These are phyloP conservation scores for Exophiala sideris DNA, from an alignment of 2,329 filamentous ascomycete species.

Conservation along the genomic window DNA sequence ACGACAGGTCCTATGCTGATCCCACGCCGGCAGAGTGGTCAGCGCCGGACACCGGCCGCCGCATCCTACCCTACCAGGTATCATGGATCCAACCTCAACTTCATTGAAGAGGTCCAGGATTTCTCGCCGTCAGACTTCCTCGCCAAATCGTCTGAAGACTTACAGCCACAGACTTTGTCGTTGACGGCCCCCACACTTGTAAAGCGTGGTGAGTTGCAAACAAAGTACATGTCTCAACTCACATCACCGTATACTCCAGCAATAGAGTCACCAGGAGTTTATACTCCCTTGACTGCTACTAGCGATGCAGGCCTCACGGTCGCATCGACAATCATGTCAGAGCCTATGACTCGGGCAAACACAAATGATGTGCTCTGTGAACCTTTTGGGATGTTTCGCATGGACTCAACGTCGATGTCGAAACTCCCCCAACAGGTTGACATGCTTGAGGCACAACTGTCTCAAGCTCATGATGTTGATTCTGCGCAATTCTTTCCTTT, in stretches of 20 bases:
- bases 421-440: constrained; percentile 31
- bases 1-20: constrained; percentile 30
- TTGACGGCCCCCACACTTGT: constrained; percentile 29
- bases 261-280: constrained; percentile 28
- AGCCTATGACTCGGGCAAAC: constrained; percentile 44
- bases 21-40: constrained; percentile 19
- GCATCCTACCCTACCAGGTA: constrained; percentile 39
- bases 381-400: constrained; percentile 43
- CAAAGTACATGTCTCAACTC: constrained; percentile 27
- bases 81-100: constrained; percentile 32
- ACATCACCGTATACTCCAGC: constrained; percentile 26
- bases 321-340: constrained; percentile 33
- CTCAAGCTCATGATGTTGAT: constrained; percentile 27
- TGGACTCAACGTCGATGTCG: constrained; percentile 37
- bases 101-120: constrained; percentile 40
- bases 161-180: constrained; percentile 26
- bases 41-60: constrained; percentile 28
- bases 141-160: constrained; percentile 36
- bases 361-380: constrained; percentile 46
- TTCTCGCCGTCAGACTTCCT: constrained; percentile 44
- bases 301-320: constrained; percentile 31
- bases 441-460: constrained; percentile 32
- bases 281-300: constrained; percentile 24
- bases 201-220: constrained; percentile 29
- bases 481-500: constrained; percentile 35